phyloP scores from a whole-genome alignment of 768 basidiomycete genomes.

The Leccinum longicurvipes region DNA sequence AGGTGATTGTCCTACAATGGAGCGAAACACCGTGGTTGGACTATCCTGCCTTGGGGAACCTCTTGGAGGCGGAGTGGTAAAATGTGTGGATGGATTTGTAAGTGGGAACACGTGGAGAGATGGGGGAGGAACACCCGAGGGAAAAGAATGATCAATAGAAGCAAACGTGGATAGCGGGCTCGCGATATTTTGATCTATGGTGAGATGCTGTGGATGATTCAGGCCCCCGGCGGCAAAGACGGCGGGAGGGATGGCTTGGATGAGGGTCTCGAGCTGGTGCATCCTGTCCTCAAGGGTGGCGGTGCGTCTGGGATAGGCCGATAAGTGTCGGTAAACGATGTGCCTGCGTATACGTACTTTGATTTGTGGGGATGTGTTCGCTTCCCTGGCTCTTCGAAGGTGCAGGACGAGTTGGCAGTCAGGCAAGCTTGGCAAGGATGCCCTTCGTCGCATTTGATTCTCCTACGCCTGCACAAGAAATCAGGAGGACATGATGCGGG shows the following conservation, averaged over 20 bases:
- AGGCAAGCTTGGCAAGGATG: slow-evolving; percentile 87
- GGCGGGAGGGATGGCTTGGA: slow-evolving; percentile 79
- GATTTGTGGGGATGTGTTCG: slow-evolving; percentile 85
- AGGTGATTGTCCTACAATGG: slow-evolving; percentile 39
- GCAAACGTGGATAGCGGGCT: slow-evolving; percentile 39
- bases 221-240: slow-evolving; percentile 65
- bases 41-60: slow-evolving; percentile 45
- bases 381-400: slow-evolving; percentile 86
- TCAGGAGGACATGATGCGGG: background rate
- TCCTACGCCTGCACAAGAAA: slow-evolving; percentile 52
- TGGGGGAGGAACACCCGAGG: slow-evolving; percentile 70
- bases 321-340: slow-evolving; percentile 5
- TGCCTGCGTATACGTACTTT: slow-evolving; percentile 51
- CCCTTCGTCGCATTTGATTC: slow-evolving; percentile 88
- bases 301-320: slow-evolving; percentile 50
- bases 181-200: slow-evolving; percentile 30
- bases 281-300: slow-evolving; percentile 84
- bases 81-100: slow-evolving; percentile 78
- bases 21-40: slow-evolving; percentile 39
- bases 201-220: slow-evolving; percentile 32
- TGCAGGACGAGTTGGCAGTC: slow-evolving; percentile 78
- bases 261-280: slow-evolving; percentile 82
- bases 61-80: slow-evolving; percentile 46
- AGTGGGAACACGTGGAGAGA: slow-evolving; percentile 76
- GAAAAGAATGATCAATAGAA: slow-evolving; percentile 39